A percentile compares a stretch with the other conserved stretches of the same genome.
These are phyloP conservation scores for Annona cherimola DNA, from an alignment of 164 flowering plant species.

Conservation along the genomic window DNA sequence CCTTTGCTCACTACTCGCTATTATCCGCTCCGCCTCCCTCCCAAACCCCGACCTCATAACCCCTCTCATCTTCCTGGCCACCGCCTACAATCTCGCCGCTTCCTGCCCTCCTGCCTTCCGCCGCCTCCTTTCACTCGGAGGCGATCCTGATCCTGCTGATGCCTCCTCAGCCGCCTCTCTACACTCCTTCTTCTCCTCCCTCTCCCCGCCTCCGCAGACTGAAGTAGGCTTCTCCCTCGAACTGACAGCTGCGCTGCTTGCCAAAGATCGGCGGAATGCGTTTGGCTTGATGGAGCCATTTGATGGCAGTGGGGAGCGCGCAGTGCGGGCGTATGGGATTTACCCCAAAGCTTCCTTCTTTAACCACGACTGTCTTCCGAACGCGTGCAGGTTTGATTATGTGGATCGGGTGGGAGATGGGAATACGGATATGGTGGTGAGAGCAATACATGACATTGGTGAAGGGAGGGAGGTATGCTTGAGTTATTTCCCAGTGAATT, in stretches of 20 bases:
- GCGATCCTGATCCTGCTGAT: constrained; percentile 18
- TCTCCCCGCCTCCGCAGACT: constrained; percentile 17
- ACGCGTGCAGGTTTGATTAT: constrained; percentile 88
- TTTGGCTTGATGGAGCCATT: constrained; percentile 76
- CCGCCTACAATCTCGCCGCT: constrained; percentile 65
- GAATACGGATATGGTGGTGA: constrained; percentile 56
- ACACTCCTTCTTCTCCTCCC: constrained; percentile 40
- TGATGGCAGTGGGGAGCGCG: constrained; percentile 26
- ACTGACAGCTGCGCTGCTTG: constrained; percentile 48
- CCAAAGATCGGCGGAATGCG: constrained; percentile 70
- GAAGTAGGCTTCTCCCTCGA: constrained; percentile 30
- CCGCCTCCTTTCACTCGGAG: constrained; percentile 59
- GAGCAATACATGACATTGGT: constrained; percentile 73
- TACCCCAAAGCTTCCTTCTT: constrained; percentile 70
- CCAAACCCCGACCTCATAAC: constrained; percentile 37
- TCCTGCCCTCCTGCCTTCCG: constrained; percentile 49
- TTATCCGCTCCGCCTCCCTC: constrained; percentile 21
- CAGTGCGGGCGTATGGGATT: constrained; percentile 74
- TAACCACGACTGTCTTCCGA: constrained; percentile 91
- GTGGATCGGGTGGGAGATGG: constrained; percentile 33
- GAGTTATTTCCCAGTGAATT: constrained; percentile 85
- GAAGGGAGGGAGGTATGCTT: constrained; percentile 78
- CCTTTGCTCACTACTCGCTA: constrained; percentile 42
- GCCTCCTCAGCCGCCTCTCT: constrained; percentile 24
- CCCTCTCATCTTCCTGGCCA: constrained; percentile 57